Conservation (phyloP, 2,329 filamentous ascomycete species). For the Chaetomium strumarium region DNA sequence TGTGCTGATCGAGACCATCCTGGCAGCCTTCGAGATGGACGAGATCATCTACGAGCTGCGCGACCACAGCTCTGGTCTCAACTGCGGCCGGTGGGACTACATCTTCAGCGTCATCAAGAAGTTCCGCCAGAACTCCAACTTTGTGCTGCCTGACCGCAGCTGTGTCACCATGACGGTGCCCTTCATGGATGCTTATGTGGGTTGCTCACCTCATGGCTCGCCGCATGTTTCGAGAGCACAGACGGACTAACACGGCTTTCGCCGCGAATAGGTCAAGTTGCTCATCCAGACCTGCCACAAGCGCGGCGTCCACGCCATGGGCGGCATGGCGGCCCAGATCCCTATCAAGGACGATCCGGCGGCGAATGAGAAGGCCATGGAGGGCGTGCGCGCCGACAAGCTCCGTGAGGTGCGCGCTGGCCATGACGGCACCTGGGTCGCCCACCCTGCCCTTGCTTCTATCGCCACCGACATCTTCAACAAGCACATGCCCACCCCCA, state of each 20-base stretch:
- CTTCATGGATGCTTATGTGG: slow-evolving; percentile 90
- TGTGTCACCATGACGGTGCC: slow-evolving; percentile 95
- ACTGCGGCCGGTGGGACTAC: slow-evolving; percentile 99
- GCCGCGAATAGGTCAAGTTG: slow-evolving; percentile 58
- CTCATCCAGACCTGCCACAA: slow-evolving; percentile 98
- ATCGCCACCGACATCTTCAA: slow-evolving; percentile 95
- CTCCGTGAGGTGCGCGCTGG: slow-evolving; percentile 90
- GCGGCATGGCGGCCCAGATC: slow-evolving; percentile 97
- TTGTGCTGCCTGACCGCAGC: slow-evolving; percentile 86
- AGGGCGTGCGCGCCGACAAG: slow-evolving; percentile 88
- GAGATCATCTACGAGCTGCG: slow-evolving; percentile 99
- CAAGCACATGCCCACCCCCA: slow-evolving; percentile 96
- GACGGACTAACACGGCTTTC: background rate
- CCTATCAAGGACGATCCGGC: slow-evolving; percentile 92
- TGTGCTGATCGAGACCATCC: slow-evolving; percentile 95
- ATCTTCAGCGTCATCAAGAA: slow-evolving; percentile 99
- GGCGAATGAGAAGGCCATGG: slow-evolving; percentile 93
- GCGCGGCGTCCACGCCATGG: slow-evolving; percentile 96
- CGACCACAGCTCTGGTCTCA: slow-evolving; percentile 91
- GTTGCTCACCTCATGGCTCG: slow-evolving; percentile 7
- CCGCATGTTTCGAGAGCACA: background rate
- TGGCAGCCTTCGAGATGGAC: slow-evolving; percentile 98
- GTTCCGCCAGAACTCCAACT: slow-evolving; percentile 90
- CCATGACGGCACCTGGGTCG: slow-evolving; percentile 96
- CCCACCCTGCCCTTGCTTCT: slow-evolving; percentile 82